Conservation (phyloP, 2,329 filamentous ascomycete species). For the Hymenoscyphus infarciens region DNA sequence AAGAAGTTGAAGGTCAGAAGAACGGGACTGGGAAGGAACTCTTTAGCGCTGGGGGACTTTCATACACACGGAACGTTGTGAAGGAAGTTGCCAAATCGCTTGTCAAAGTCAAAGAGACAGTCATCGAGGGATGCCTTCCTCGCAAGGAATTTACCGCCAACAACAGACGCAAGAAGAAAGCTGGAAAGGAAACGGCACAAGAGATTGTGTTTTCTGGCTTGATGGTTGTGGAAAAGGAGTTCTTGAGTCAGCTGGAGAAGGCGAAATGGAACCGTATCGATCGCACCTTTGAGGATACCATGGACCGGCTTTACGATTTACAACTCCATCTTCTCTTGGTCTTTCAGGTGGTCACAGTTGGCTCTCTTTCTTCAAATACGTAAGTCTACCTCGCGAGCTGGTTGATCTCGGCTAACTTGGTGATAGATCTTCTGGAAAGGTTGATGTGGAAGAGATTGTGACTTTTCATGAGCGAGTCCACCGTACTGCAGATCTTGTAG, state of each 20-base stretch:
- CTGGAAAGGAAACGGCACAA: not conserved
- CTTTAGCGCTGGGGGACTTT: slow-evolving; percentile 25
- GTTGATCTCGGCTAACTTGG: not conserved
- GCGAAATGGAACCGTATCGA: slow-evolving; percentile 16
- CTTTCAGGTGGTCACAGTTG: slow-evolving; percentile 25
- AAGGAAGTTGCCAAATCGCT: slow-evolving; percentile 23
- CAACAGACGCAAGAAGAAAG: slow-evolving; percentile 16
- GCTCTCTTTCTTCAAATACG: slow-evolving; percentile 21
- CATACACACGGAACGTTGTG: slow-evolving; percentile 24
- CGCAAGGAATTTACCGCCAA: slow-evolving; percentile 18
- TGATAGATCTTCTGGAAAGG: slow-evolving; percentile 20
- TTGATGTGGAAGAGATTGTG: slow-evolving; percentile 26
- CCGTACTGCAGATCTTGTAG: slow-evolving; percentile 22
- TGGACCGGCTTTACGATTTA: slow-evolving; percentile 22
- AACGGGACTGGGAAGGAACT: slow-evolving; percentile 10
- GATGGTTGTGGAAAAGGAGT: slow-evolving; percentile 19
- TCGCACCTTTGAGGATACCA: slow-evolving; percentile 6
- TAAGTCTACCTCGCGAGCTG: slow-evolving; percentile 13
- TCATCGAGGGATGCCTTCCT: slow-evolving; percentile 16
- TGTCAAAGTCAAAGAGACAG: slow-evolving; percentile 16
- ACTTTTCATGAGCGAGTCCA: slow-evolving; percentile 24
- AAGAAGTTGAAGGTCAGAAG: slow-evolving; percentile 8
- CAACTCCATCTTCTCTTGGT: slow-evolving; percentile 29
- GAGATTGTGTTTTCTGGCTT: slow-evolving; percentile 8
- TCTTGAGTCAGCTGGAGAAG: slow-evolving; percentile 23